Evolutionary conservation across 345 rosid genomes (phyloP).

Genomic region (Turritis glabra): DNA sequence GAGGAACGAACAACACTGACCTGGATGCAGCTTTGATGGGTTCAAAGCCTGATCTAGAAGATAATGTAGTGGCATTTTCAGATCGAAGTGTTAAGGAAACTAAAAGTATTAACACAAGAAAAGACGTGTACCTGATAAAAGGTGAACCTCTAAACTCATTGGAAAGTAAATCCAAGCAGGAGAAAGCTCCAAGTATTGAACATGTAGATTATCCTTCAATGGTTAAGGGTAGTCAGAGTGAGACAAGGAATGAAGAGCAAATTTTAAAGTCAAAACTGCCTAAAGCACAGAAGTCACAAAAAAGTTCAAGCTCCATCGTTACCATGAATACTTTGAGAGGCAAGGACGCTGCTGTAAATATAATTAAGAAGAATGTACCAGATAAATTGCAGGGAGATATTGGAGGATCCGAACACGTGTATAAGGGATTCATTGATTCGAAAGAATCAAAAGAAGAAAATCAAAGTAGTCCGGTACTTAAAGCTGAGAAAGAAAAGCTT

Average conservation of each 20-base stretch:
- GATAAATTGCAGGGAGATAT: conserved; percentile 49
- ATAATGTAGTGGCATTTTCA: conserved; percentile 44
- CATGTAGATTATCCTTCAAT: conserved; percentile 35
- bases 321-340: conserved; percentile 47
- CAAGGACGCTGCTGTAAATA: conserved; percentile 46
- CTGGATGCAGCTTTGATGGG: conserved; percentile 24
- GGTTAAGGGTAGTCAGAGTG: conserved; percentile 47
- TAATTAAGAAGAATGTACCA: conserved; percentile 42
- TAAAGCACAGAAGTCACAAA: conserved; percentile 36
- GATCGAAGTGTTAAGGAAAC: conserved; percentile 48
- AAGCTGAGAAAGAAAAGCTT: conserved; percentile 33
- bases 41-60: conserved; percentile 45
- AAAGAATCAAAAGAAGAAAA: conserved; percentile 44
- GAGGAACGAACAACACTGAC: conserved; percentile 28
- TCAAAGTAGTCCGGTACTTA: conserved; percentile 14
- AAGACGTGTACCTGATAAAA: conserved; percentile 43
- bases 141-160: conserved; percentile 42
- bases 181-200: conserved; percentile 45
- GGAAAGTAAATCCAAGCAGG: conserved; percentile 45
- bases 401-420: conserved; percentile 53
- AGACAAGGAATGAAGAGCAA: conserved; percentile 44
- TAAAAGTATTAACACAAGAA: conserved; percentile 47
- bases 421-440: conserved; percentile 37
- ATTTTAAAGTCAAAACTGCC: conserved; percentile 38
- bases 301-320: conserved; percentile 29